Evolutionary conservation across 768 basidiomycete species (phyloP).

Genomic region (Lactarius quietus): DNA sequence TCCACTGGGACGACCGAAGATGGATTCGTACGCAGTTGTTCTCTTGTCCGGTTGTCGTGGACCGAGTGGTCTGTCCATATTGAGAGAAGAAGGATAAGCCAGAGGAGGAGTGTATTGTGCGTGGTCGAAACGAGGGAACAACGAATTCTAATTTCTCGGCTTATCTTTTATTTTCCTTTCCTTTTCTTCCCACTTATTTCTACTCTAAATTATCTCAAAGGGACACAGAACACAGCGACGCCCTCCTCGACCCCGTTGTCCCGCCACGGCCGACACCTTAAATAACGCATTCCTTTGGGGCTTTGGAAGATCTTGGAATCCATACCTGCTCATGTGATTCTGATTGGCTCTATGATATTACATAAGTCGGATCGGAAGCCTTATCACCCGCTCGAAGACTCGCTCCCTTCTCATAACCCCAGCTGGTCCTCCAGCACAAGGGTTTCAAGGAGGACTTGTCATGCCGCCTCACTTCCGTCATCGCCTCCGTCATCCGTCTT

Average conservation of each 20-base stretch:
- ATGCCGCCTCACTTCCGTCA: neutral
- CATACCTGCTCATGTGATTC: neutral
- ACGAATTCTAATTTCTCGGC: neutral
- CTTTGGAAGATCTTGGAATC: neutral
- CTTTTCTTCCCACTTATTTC: neutral
- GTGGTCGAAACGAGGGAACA: constrained; percentile 11
- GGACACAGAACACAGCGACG: neutral
- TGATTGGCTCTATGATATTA: neutral
- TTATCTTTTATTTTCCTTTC: neutral
- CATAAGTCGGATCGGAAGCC: neutral
- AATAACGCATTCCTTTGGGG: neutral
- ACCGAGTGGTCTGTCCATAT: constrained; percentile 55
- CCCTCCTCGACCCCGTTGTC: neutral
- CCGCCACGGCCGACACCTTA: too few species aligned
- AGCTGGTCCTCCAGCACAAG: neutral
- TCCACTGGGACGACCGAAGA: constrained; percentile 75
- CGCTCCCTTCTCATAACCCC: neutral
- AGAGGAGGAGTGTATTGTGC: too few species aligned
- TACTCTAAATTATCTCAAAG: neutral
- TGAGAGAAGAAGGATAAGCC: constrained; percentile 6
- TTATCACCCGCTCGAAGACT: neutral
- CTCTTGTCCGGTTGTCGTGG: constrained; percentile 68
- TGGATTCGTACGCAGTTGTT: constrained; percentile 77
- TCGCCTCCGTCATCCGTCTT: neutral
- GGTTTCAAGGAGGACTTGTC: too few species aligned